Percentiles rank a stretch among this genome's conserved stretches.
phyloP scores from a whole-genome alignment of 345 rosid species.

The Corymbia maculata region DNA sequence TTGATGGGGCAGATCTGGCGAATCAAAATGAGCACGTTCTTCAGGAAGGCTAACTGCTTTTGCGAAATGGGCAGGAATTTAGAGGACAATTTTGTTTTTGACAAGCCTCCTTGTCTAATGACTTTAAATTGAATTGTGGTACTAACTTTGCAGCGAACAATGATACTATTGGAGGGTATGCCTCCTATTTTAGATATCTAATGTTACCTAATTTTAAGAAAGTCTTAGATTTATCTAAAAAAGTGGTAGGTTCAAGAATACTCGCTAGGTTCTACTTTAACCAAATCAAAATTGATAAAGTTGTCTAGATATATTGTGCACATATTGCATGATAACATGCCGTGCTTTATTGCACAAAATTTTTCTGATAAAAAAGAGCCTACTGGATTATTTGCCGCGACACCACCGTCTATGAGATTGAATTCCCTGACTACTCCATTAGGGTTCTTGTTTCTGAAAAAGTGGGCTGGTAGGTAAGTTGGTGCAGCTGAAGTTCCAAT shows the following conservation, averaged over 20 bases:
- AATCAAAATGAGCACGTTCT: background rate
- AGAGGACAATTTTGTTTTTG: background rate
- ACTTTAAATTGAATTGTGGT: background rate
- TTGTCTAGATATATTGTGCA: background rate
- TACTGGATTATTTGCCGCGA: slow-evolving; percentile 65
- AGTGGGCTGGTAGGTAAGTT: slow-evolving; percentile 49
- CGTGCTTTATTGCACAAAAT: background rate
- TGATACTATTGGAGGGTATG: background rate
- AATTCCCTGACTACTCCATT: slow-evolving; percentile 23
- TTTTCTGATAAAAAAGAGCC: background rate
- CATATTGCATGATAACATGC: background rate
- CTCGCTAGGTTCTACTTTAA: background rate
- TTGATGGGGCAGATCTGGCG: background rate
- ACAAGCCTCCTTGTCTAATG: background rate
- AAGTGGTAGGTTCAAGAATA: background rate
- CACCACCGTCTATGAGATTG: slow-evolving; percentile 71
- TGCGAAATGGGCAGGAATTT: background rate
- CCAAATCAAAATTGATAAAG: background rate
- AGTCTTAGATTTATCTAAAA: background rate
- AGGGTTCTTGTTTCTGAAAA: slow-evolving; percentile 21
- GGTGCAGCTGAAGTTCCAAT: slow-evolving; percentile 66
- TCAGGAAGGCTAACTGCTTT: background rate
- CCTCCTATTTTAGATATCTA: background rate
- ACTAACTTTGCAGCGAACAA: background rate
- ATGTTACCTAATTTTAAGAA: background rate